Evolutionary conservation across 2,329 filamentous ascomycete genomes (phyloP).

Genomic region (Chalaropsis thielavioides): DNA sequence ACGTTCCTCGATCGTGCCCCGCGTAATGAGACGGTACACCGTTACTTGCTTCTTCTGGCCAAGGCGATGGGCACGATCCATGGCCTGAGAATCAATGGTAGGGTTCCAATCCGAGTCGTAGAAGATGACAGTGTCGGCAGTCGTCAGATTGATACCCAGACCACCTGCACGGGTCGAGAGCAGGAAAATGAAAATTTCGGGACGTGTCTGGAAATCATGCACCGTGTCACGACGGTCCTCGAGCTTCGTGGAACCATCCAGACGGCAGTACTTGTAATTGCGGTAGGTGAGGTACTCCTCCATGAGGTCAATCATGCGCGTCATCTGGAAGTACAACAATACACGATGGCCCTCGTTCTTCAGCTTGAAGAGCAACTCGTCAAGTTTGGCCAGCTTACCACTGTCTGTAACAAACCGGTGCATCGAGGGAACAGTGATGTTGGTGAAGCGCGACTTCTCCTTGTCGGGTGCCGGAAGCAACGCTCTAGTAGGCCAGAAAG

Average conservation of each 20-base stretch:
- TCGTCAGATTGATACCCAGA: conserved; percentile 92
- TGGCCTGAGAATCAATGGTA: conserved; percentile 95
- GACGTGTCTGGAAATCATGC: conserved; percentile 84
- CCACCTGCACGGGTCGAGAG: conserved; percentile 92
- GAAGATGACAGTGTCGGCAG: conserved; percentile 96
- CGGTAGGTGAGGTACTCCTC: conserved; percentile 97
- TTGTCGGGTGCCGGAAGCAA: conserved; percentile 68
- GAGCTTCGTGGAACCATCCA: conserved; percentile 93
- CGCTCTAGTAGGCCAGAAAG: conserved; percentile 45
- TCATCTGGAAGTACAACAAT: conserved; percentile 99
- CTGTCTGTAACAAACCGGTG: conserved; percentile 93
- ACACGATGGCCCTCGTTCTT: conserved; percentile 90
- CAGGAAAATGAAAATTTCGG: conserved; percentile 94
- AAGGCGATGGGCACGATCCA: conserved; percentile 96
- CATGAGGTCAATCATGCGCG: conserved; percentile 98
- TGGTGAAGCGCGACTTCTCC: conserved; percentile 70
- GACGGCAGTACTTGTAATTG: conserved; percentile 95
- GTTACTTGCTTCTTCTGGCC: conserved; percentile 93
- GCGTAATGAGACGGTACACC: conserved; percentile 92
- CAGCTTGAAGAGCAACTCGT: conserved; percentile 72
- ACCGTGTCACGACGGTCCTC: conserved; percentile 96
- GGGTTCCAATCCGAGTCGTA: conserved; percentile 99
- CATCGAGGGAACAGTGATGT: conserved; percentile 92
- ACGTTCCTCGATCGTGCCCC: conserved; percentile 91
- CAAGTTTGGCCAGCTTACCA: conserved; percentile 84